These are phyloP conservation scores for Naganishia vishniacii DNA, from an alignment of 768 basidiomycete genomes.

Conservation along the genomic window DNA sequence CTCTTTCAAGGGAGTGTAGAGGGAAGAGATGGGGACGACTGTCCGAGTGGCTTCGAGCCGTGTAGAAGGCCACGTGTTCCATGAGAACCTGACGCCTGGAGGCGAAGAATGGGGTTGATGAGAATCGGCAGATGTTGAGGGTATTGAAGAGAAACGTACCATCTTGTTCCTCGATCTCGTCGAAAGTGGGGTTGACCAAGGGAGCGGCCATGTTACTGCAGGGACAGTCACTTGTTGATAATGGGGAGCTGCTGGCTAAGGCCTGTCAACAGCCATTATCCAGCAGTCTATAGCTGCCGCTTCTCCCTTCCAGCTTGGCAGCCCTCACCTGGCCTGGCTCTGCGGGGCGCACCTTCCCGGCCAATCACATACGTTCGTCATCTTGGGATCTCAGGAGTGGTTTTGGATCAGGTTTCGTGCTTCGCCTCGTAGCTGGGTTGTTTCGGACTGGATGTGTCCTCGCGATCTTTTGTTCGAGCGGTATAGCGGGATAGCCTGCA, in stretches of 20 bases:
- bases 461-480: too few relatives aligned
- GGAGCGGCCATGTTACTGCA: slow-evolving; percentile 23
- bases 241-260: slow-evolving; percentile 13
- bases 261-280: too few relatives aligned
- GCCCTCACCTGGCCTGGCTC: neutral
- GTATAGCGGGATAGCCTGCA: too few relatives aligned
- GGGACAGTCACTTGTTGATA: slow-evolving; percentile 33
- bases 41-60: slow-evolving; percentile 96
- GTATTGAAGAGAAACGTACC: slow-evolving; percentile 52
- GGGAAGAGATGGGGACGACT: slow-evolving; percentile 94
- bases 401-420: too few relatives aligned
- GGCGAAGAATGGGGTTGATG: too few relatives aligned
- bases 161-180: slow-evolving; percentile 95
- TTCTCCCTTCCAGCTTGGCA: neutral
- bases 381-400: neutral
- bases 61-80: slow-evolving; percentile 98
- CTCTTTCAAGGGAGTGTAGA: slow-evolving; percentile 91
- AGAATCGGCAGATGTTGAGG: neutral
- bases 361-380: neutral
- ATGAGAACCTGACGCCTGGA: slow-evolving; percentile 87
- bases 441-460: too few relatives aligned
- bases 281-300: too few relatives aligned
- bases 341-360: neutral
- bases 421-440: too few relatives aligned
- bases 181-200: slow-evolving; percentile 58